Evolutionary conservation across 2,329 filamentous ascomycete genomes (phyloP).

Genomic region (Alternaria panax): DNA sequence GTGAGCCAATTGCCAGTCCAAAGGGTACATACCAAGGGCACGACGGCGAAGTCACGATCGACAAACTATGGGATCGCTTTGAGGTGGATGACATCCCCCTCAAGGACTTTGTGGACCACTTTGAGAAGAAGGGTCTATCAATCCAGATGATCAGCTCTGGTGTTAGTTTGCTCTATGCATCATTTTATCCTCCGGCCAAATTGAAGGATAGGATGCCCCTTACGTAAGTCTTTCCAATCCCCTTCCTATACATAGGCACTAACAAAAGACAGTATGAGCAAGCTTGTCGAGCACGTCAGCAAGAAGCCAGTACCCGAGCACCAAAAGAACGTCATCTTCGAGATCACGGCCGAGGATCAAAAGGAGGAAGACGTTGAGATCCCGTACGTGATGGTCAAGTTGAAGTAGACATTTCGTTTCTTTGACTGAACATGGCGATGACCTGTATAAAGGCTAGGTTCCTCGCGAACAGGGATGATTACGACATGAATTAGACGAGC

Average conservation of each 20-base stretch:
- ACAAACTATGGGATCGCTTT: conserved; percentile 98
- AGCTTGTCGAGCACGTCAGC: conserved; percentile 85
- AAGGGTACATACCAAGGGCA: conserved; percentile 89
- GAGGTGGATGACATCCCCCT: conserved; percentile 88
- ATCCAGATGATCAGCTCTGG: conserved; percentile 97
- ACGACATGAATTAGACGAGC: conserved; percentile 28
- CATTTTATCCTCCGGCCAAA: conserved; percentile 85
- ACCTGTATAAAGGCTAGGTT: not conserved
- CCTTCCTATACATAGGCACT: conserved; percentile 13
- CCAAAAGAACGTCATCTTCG: conserved; percentile 95
- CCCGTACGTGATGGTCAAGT: conserved; percentile 91
- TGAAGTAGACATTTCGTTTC: conserved; percentile 53
- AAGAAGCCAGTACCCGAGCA: conserved; percentile 91
- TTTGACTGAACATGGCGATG: not conserved
- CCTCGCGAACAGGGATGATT: not conserved
- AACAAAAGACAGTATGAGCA: conserved; percentile 72
- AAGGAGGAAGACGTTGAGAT: conserved; percentile 95
- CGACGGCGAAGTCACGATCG: conserved; percentile 78
- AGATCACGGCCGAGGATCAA: conserved; percentile 87
- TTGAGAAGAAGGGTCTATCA: conserved; percentile 77
- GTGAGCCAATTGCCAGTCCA: conserved; percentile 91
- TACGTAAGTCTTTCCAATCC: conserved; percentile 60
- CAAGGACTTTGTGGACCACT: conserved; percentile 80
- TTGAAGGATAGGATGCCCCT: conserved; percentile 81
- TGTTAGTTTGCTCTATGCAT: conserved; percentile 91